These are phyloP conservation scores for Penicillium robsamsonii DNA, from an alignment of 495 filamentous ascomycete species.

Conservation along the genomic window DNA sequence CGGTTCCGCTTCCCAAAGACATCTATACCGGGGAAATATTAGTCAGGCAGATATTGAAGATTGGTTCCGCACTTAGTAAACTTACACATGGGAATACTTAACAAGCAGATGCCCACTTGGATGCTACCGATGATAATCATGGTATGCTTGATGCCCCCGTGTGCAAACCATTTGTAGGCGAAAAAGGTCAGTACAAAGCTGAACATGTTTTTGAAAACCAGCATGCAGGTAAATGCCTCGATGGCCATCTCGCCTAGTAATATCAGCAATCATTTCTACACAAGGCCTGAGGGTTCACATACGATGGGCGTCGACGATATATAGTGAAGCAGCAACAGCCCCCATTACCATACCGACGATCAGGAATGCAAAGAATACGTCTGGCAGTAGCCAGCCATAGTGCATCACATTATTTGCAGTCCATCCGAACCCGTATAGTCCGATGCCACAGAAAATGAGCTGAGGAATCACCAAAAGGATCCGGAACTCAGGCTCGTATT, in stretches of 20 bases:
- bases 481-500: slow-evolving; percentile 91
- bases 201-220: slow-evolving; percentile 94
- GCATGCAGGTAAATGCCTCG: slow-evolving; percentile 85
- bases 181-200: slow-evolving; percentile 80
- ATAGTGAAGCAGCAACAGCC: slow-evolving; percentile 80
- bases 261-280: slow-evolving; percentile 9
- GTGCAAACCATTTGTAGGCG: slow-evolving; percentile 77
- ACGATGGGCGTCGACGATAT: slow-evolving; percentile 93
- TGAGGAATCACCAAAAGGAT: slow-evolving; percentile 79
- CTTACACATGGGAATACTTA: slow-evolving; percentile 80
- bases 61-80: neutral
- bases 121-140: slow-evolving; percentile 74
- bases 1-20: slow-evolving; percentile 78
- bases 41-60: neutral
- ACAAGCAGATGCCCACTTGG: slow-evolving; percentile 69
- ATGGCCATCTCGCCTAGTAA: slow-evolving; percentile 71
- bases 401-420: slow-evolving; percentile 55
- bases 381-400: slow-evolving; percentile 70
- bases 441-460: slow-evolving; percentile 71
- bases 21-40: slow-evolving; percentile 46
- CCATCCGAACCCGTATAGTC: slow-evolving; percentile 80
- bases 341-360: slow-evolving; percentile 90
- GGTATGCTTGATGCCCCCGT: slow-evolving; percentile 53
- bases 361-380: slow-evolving; percentile 73
- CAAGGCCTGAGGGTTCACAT: slow-evolving; percentile 31